Evolutionary conservation across 495 filamentous ascomycete genomes (phyloP).

Genomic region (Cenococcum geophilum): DNA sequence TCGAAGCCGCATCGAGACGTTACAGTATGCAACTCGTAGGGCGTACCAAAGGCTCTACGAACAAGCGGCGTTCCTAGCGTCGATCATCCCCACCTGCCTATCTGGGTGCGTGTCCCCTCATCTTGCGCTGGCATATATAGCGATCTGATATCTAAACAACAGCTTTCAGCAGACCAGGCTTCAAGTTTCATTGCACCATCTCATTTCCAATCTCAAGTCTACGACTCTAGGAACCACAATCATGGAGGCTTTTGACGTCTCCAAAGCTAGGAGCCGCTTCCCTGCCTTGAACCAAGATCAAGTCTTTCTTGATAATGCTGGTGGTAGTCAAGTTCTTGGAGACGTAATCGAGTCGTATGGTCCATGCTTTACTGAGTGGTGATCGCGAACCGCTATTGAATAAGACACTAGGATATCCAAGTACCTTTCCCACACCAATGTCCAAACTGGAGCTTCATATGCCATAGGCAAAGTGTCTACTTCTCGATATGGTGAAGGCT

Average conservation of each 20-base stretch:
- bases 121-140: background rate
- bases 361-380: constrained; percentile 43
- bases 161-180: background rate
- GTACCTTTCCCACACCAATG: constrained; percentile 62
- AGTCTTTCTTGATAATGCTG: constrained; percentile 69
- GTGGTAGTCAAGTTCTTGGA: constrained; percentile 62
- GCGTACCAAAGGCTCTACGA: background rate
- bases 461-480: constrained; percentile 49
- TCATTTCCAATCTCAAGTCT: background rate
- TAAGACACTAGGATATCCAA: constrained; percentile 48
- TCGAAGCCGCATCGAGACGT: background rate
- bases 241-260: constrained; percentile 45
- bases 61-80: background rate
- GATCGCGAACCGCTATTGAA: too few relatives aligned
- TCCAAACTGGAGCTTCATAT: constrained; percentile 67
- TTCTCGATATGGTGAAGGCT: constrained; percentile 48
- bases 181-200: background rate
- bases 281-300: constrained; percentile 59
- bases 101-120: background rate
- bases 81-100: background rate
- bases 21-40: background rate
- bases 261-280: constrained; percentile 53
- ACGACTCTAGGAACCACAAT: background rate
- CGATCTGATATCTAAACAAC: background rate
- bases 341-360: constrained; percentile 59